Evolutionary conservation across 371 early-diverging fungal species (phyloP), one percentile per base, ranked within the genome.

Genomic region (Apophysomyces ossiformis): DNA sequence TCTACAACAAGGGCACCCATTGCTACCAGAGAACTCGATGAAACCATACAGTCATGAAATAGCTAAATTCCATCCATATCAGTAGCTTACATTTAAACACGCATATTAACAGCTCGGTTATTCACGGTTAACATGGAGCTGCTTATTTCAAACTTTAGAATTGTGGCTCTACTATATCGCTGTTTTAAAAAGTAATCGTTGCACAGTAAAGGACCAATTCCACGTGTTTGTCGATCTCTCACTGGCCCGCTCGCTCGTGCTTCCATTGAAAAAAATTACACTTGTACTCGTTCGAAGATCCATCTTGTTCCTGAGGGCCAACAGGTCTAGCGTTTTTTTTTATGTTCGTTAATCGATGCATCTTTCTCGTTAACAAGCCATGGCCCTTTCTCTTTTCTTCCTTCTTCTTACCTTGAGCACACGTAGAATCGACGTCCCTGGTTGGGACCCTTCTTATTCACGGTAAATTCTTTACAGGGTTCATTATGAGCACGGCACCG

Each of bases 391-490:
- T 41, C 35, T 44, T 37, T 16, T 41, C 43, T 39, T 47, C 58
- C 5, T 46, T 68, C 11, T 32, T 44, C 81, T 50, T 84, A 86
- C 80, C 87, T 69, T 7, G 88, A 84, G 63, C 94, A 94, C 7
- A 89, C 69, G 67, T 84, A 94, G 69, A 94, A 94, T 18, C 68
- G 64, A 5, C 91, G 78, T 1, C 93, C 92, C 35, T 90, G 82
- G 71, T 92, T 94, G 1, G 87, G 86, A 0, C 93, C 92, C 36
- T 85, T 78, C 68, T 92, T 92, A 66, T 85, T 86, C 18, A 91
- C 92, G 0, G 73, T 83, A 46, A 73, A 79, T 66, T 88, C 87
- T 60, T 85, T 83, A n/a, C 89, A 87, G 6, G 85, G 81, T 63
- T 83, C 85, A n/a, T 82, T 76, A 71, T 93, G 94, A 38, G 83